phyloP scores from a whole-genome alignment of 139 green algal genomes.

The Chlamydomonas incerta region DNA sequence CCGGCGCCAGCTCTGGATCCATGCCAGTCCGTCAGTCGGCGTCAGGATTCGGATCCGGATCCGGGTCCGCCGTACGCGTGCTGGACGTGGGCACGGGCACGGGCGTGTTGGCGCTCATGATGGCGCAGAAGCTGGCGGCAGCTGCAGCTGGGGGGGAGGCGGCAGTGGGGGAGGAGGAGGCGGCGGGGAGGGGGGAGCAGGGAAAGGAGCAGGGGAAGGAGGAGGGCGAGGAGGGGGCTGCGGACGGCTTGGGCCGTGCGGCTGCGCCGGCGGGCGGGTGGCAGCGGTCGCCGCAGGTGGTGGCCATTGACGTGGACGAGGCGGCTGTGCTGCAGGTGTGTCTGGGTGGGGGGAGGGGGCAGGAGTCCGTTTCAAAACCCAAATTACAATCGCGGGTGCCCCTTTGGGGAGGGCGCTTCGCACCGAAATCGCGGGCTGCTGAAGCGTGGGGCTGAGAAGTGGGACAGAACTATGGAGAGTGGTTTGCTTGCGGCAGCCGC shows the following conservation, averaged over 20 bases:
- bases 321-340: constrained; percentile 4
- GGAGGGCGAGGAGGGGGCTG: not conserved
- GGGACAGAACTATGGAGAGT: too few relatives aligned
- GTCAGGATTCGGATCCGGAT: not conserved
- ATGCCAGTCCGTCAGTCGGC: not conserved
- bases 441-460: too few relatives aligned
- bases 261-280: not conserved
- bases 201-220: too few relatives aligned
- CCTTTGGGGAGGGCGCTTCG: too few relatives aligned
- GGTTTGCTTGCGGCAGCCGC: too few relatives aligned
- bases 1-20: not conserved
- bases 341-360: too few relatives aligned
- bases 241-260: too few relatives aligned
- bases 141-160: not conserved
- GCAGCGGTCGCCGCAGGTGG: not conserved
- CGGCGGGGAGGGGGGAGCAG: not conserved
- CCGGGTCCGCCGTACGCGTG: not conserved
- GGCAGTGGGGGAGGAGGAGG: not conserved
- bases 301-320: constrained; percentile 56
- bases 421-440: too few relatives aligned
- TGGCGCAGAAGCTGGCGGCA: constrained; percentile 49
- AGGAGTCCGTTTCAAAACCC: too few relatives aligned
- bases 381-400: too few relatives aligned
- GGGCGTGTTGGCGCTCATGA: constrained; percentile 64
- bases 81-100: constrained; percentile 58